Percentiles rank a stretch among this genome's conserved stretches.
These are phyloP conservation scores for Thielaviopsis populi DNA, from an alignment of 2,329 filamentous ascomycete genomes.

Conservation along the genomic window DNA sequence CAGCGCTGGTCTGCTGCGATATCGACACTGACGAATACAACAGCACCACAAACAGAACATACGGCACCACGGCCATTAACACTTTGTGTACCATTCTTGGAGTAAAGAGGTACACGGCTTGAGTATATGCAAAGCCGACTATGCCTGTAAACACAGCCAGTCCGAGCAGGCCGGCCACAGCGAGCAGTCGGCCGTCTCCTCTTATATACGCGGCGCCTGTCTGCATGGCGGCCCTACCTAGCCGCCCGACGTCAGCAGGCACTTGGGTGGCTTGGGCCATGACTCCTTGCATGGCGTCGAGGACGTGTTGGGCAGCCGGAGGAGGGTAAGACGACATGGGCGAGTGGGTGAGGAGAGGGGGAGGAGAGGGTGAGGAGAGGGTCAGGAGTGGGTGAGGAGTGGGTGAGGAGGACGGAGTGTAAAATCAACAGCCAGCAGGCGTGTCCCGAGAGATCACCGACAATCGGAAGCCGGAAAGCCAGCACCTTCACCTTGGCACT, in stretches of 20 bases:
- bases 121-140: neutral
- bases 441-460: too few relatives aligned
- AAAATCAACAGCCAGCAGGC: too few relatives aligned
- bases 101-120: neutral
- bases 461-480: too few relatives aligned
- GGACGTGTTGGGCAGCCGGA: neutral
- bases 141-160: neutral
- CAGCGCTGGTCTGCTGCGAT: neutral
- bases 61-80: neutral
- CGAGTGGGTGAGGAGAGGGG: neutral
- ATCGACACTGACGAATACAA: neutral
- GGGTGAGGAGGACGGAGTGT: neutral
- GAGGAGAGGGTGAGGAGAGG: neutral
- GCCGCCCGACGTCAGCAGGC: neutral
- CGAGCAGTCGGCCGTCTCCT: neutral
- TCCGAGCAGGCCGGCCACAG: neutral
- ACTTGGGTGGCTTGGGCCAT: neutral
- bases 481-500: too few relatives aligned
- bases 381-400: neutral
- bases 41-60: neutral
- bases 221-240: neutral
- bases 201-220: neutral
- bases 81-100: slow-evolving; percentile 5
- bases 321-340: neutral
- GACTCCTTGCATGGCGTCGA: neutral